A percentile compares a stretch with the other conserved stretches of the same genome.
Evolutionary conservation across 257 asterid species (phyloP).

Genomic region (Nicotiana tomentosiformis): DNA sequence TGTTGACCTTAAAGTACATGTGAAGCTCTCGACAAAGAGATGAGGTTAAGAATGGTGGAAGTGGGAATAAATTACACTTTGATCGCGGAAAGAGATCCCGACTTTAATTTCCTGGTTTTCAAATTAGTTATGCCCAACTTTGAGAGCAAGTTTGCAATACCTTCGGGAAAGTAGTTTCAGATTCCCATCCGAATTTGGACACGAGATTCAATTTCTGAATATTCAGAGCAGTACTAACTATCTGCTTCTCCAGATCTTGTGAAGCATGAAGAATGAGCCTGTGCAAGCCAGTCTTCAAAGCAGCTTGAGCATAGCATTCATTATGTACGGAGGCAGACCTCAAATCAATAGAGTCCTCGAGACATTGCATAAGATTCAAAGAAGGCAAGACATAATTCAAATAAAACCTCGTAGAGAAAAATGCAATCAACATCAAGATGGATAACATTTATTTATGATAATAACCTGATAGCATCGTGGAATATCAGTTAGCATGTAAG

Average conservation of each 20-base stretch:
- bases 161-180: conserved; percentile 57
- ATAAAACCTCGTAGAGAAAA: too few relatives aligned
- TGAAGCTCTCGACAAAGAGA: neutral
- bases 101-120: neutral
- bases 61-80: too few relatives aligned
- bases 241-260: conserved; percentile 45
- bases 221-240: conserved; percentile 22
- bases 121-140: neutral
- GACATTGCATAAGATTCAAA: neutral
- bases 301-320: conserved; percentile 57
- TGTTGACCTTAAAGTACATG: neutral
- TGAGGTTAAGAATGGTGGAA: too few relatives aligned
- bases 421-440: neutral
- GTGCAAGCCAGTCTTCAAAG: conserved; percentile 48
- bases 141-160: conserved; percentile 19
- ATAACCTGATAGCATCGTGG: conserved; percentile 15
- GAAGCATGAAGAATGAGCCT: conserved; percentile 5
- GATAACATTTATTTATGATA: neutral
- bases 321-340: conserved; percentile 83
- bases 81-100: too few relatives aligned
- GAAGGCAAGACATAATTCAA: neutral
- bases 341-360: conserved; percentile 36
- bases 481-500: too few relatives aligned
- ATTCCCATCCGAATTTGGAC: conserved; percentile 27
- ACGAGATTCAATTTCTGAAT: conserved; percentile 12